Evolutionary conservation across 208 protist genomes (phyloP).

Genomic region (Histomonas meleagridis): DNA sequence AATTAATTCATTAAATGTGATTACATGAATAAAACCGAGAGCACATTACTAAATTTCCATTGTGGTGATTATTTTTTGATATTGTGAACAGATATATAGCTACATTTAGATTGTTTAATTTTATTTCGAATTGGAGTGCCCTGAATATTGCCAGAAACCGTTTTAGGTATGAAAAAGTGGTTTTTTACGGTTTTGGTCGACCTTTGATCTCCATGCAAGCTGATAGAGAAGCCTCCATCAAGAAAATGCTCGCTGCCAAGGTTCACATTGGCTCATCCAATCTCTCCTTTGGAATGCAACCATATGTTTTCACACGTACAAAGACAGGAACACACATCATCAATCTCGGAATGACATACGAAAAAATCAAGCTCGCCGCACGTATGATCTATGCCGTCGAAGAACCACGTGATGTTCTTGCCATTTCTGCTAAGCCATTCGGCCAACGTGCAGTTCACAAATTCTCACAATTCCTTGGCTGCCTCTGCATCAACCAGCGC

Average conservation of each 20-base stretch:
- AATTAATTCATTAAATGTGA: no score
- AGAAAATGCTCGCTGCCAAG: constrained; percentile 29
- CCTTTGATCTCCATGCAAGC: no score
- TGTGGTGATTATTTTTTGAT: no score
- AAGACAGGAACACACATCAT: constrained; percentile 74
- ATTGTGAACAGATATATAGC: no score
- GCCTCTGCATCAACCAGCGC: constrained; percentile 70
- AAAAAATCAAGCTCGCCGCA: constrained; percentile 93
- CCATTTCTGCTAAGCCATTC: constrained; percentile 71
- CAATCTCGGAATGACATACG: constrained; percentile 91
- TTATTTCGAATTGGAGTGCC: no score
- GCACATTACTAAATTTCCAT: no score
- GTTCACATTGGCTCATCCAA: neutral
- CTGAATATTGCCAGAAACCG: no score
- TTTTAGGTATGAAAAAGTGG: no score
- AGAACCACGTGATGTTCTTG: constrained; percentile 86
- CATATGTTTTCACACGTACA: neutral
- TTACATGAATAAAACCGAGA: no score
- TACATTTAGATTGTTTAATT: no score
- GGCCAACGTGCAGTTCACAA: constrained; percentile 66
- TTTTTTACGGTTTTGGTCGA: no score
- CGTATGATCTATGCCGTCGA: constrained; percentile 90
- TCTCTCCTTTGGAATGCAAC: neutral
- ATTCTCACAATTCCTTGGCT: constrained; percentile 80
- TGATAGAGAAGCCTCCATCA: constrained; percentile 19